Conservation (phyloP, 352 stramenopile species). For the Globisporangium emineosum region DNA sequence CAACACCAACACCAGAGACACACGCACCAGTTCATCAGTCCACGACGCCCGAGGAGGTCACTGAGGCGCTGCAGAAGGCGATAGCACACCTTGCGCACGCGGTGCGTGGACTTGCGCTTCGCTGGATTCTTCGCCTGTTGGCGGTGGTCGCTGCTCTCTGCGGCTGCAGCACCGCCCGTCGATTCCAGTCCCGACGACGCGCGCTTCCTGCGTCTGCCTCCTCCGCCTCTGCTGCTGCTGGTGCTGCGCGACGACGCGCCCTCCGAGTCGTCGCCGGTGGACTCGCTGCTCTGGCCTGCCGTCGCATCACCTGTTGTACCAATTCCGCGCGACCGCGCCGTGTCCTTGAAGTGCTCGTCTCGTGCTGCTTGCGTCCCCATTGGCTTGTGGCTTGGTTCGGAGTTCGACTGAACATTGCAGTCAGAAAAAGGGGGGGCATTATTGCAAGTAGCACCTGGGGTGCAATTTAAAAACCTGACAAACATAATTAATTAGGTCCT, state of each 20-base stretch:
- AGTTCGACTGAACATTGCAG: no score
- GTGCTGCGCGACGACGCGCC: background rate
- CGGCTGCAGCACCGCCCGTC: background rate
- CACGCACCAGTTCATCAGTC: background rate
- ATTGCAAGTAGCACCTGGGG: no score
- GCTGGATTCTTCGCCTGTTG: background rate
- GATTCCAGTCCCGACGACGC: background rate
- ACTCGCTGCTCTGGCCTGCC: background rate
- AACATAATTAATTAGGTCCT: no score
- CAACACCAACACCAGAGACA: no score
- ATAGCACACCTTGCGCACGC: conserved; percentile 12
- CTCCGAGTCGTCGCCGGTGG: background rate
- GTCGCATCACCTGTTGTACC: background rate
- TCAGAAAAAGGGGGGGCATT: no score
- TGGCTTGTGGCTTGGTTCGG: no score
- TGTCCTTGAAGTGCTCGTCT: background rate
- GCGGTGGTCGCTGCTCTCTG: background rate
- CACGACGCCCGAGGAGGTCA: background rate
- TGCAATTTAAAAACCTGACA: no score
- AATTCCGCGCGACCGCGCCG: background rate
- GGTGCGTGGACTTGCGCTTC: conserved; percentile 18
- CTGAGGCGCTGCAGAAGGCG: background rate
- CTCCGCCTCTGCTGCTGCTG: background rate
- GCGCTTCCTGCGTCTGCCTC: background rate
- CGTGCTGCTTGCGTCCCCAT: no score